Conservation (phyloP, 176 grass and related monocot species). For the Triticum dicoccoides region DNA sequence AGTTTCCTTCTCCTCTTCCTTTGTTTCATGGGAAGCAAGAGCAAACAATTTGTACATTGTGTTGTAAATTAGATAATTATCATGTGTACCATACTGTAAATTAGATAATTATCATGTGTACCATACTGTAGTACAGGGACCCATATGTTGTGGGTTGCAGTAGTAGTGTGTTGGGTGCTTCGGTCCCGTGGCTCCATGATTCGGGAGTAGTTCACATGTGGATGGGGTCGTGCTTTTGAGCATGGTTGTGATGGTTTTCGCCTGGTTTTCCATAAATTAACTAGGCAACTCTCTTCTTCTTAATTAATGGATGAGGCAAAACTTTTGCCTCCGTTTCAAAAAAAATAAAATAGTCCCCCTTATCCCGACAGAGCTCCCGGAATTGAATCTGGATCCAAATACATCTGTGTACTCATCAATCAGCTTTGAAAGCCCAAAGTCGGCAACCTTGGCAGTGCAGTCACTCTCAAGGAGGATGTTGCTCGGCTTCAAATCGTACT, state of each 20-base stretch:
- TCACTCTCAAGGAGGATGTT: slow-evolving; percentile 45
- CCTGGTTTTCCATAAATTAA: too few relatives aligned
- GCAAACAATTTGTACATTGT: neutral
- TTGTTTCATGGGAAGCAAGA: slow-evolving; percentile 30
- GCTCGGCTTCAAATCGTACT: slow-evolving; percentile 31
- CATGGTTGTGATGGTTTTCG: too few relatives aligned
- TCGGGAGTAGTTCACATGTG: too few relatives aligned
- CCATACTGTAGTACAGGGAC: too few relatives aligned
- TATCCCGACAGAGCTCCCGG: neutral
- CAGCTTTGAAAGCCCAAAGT: slow-evolving; percentile 40
- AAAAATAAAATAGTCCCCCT: neutral
- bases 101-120: too few relatives aligned
- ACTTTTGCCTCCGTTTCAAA: too few relatives aligned
- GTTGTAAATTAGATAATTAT: neutral
- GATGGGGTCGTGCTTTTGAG: too few relatives aligned
- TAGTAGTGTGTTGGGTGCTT: too few relatives aligned
- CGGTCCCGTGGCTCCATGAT: too few relatives aligned
- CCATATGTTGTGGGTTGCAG: too few relatives aligned
- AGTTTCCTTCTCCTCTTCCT: neutral
- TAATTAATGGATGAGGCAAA: too few relatives aligned
- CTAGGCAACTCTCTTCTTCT: too few relatives aligned
- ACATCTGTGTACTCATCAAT: neutral
- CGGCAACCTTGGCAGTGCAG: slow-evolving; percentile 36
- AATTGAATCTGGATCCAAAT: neutral
- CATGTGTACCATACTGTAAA: neutral